Evolutionary conservation across 192 early-diverging fungal genomes (phyloP).

Genomic region (Coemansia guatemalensis): DNA sequence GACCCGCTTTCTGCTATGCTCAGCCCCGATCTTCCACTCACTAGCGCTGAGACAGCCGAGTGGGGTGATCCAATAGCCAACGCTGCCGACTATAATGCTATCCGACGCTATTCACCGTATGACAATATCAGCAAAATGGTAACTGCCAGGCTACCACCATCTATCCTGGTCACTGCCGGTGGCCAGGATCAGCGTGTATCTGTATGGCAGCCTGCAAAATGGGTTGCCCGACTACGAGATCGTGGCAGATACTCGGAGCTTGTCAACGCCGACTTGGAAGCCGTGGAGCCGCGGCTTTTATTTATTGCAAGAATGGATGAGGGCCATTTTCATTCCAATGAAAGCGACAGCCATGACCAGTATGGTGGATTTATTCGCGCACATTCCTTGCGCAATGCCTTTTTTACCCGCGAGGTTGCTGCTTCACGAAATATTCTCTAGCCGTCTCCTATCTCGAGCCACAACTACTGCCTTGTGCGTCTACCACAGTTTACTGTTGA

Average conservation of each 20-base stretch:
- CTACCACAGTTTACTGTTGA: not conserved
- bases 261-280: too few species aligned
- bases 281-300: constrained; percentile 17
- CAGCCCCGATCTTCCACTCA: constrained; percentile 67
- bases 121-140: constrained; percentile 53
- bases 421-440: not conserved
- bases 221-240: constrained; percentile 71
- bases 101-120: constrained; percentile 67
- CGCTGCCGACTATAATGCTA: constrained; percentile 56
- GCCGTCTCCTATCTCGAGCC: not conserved
- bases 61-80: constrained; percentile 70
- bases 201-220: constrained; percentile 87
- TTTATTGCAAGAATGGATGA: constrained; percentile 26
- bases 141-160: constrained; percentile 30
- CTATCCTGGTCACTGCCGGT: constrained; percentile 74
- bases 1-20: constrained; percentile 88
- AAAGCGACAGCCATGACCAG: not conserved
- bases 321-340: constrained; percentile 37
- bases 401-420: constrained; percentile 26
- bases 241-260: constrained; percentile 17
- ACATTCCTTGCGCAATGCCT: constrained; percentile 40
- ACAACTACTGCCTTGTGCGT: not conserved
- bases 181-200: constrained; percentile 79
- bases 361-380: constrained; percentile 14
- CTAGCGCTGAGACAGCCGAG: constrained; percentile 69